Evolutionary conservation across 148 eudicot genomes (phyloP), one percentile per base, ranked within the genome.

Genomic region (Silene latifolia): DNA sequence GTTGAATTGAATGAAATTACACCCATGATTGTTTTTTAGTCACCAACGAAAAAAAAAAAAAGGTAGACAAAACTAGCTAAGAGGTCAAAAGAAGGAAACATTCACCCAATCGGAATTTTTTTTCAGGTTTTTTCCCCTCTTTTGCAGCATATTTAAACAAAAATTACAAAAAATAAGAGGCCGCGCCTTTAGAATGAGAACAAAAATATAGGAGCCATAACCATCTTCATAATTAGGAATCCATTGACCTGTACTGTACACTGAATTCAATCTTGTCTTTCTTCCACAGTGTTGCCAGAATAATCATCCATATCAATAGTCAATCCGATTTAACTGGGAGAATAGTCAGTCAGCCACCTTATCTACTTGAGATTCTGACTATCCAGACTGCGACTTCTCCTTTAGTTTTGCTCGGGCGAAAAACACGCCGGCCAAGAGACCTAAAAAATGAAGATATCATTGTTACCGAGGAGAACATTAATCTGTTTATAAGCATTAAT

Each of bases 331-430:
- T 15, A 48, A 32, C 17, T 57, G 5, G 69, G 24, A 29, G 13
- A 67, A 48, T 59, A 18, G 74, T 62, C 18, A n/a, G 32, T 44
- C 3, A 74, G 46, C 47, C 12, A 17, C 69, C 27, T 11, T 20
- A 46, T 51, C 25, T 25, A 69, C 69, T 69, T 46, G 7, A 7
- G 48, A 32, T 54, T 42, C 57, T 29, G 8, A 60, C 69, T 76
- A 80, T 32, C 80, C 85, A 57, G 87, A 71, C 76, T 83, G 81
- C 64, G 87, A 72, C 78, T 82, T 84, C 67, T 86, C 89, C 72
- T 83, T 91, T 76, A 96, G 82, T 77, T 96, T 96, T 67, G 99
- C 98, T 73, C 93, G 87, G 59, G 99, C 98, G 24, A 96, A 96
- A 56, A 96, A 84, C 77, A 96, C 98, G 42, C 99, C 99, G 7